Base-by-base conservation (phyloP, 108 stramenopile genomes). In the Skeletonema tropicum region DNA sequence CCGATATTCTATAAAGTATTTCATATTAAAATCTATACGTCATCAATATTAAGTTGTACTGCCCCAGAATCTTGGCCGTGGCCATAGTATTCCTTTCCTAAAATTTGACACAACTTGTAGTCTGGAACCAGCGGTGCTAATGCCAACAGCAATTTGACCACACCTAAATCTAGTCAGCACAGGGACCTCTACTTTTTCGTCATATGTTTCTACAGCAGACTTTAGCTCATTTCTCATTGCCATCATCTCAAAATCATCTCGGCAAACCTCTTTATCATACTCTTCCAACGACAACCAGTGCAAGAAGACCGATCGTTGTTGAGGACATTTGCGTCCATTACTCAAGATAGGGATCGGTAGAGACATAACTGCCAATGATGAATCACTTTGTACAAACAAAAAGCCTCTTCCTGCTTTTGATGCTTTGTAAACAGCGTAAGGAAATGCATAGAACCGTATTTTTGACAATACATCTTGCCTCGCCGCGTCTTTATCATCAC, bases 211-310 rank as follows among this genome's bases (percentile, higher is more conserved):
- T 12, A 92, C 86, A 7, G 76, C 73, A 21, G 82, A 67, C 60
- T 87, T 82, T 23, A 95, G 73, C 23, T 87, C 75, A 2, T 57
- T 83, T 52, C 90, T 75, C 49, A 87, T 85, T 12, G 66, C 45
- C 5, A 89, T 84, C 70, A 95, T 67, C 83, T 95, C 94, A 86
- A 95, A 95, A 70, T 95, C 94, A 70, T 95, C 92, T 59, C 84
- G 81, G 64, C 91, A 92, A 0, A 95, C 88, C 68, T 95, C 94
- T 29, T 85, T 66, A 64, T 91, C 91, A 57, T 78, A 95, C 68
- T 95, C 94, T 36, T 88, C 90, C 76, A 92, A 60, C 2, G 94
- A 90, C 66, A 95, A 70, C 82, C 85, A 95, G 68, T 95, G 90
- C 75, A 95, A 64, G 39, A 92, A 42, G 8, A 95, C 74, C 7